A percentile compares a stretch with the other conserved stretches of the same genome.
These are phyloP conservation scores for Xylaria sp. DNA, from an alignment of 2,329 filamentous ascomycete species.

Conservation along the genomic window DNA sequence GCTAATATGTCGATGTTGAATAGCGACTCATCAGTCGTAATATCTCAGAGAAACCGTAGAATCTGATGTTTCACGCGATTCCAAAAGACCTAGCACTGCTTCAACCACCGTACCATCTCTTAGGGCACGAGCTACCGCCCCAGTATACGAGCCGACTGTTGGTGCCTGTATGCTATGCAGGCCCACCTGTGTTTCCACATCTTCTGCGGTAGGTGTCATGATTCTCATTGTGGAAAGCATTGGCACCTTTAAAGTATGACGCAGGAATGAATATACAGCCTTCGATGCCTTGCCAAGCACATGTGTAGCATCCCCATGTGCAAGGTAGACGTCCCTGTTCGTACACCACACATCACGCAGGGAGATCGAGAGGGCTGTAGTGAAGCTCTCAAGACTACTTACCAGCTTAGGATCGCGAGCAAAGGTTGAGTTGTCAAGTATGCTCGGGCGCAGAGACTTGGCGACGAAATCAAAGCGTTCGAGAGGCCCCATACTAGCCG, in stretches of 20 bases:
- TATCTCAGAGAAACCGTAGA: not conserved
- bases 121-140: constrained; percentile 30
- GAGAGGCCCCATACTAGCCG: constrained; percentile 24
- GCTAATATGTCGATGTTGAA: no score
- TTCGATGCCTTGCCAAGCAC: constrained; percentile 33
- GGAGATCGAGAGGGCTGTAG: constrained; percentile 12
- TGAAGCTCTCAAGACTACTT: constrained; percentile 18
- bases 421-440: constrained; percentile 25
- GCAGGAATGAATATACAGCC: constrained; percentile 33
- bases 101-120: constrained; percentile 33
- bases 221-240: constrained; percentile 17
- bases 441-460: constrained; percentile 30
- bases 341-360: constrained; percentile 27
- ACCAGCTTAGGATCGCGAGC: constrained; percentile 12
- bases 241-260: constrained; percentile 33
- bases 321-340: constrained; percentile 34
- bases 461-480: constrained; percentile 30
- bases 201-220: constrained; percentile 5
- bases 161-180: constrained; percentile 26
- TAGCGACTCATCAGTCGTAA: no score
- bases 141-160: constrained; percentile 35
- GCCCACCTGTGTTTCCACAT: not conserved
- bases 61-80: not conserved
- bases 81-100: constrained; percentile 18
- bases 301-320: constrained; percentile 30